Evolutionary conservation across 2,329 filamentous ascomycete species (phyloP), one percentile per base, ranked within the genome.

Genomic region (Diaporthe sp.): DNA sequence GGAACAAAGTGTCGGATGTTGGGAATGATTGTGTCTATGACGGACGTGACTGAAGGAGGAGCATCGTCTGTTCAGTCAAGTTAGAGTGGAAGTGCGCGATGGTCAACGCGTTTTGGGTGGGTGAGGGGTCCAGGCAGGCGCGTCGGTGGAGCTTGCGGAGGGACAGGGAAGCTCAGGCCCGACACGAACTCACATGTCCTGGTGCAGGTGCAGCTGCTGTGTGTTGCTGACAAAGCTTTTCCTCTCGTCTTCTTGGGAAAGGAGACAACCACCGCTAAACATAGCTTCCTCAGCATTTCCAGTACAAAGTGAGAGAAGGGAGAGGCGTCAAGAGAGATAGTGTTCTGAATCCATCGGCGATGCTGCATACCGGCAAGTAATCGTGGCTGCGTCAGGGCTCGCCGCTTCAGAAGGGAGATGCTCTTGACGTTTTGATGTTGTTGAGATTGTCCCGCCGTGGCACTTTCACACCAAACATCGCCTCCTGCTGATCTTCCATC

Each of bases 181-280:
- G 37, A 71, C 69, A 71, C 69, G 69, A 71, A 71, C 69, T 71
- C 69, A 71, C 69, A 71, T 71, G 69, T 22, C 56, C 61, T 51
- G 61, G n/a, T 7, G 22, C 7, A 17, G 44, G 4, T 66, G 42
- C 27, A 66, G 42, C 12, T 17, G 10, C 13, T 19, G 22, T 6
- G 22, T 37, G 5, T 37, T 53, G 63, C 47, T 68, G 63, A 68
- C 63, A 68, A 68, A 68, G 44, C 63, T 53, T 66, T 1, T 8
- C 44, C 19, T 47, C 19, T 3, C 44, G 22, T n/a, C 22, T 2
- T 3, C 19, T 4, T 4, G 44, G 9, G n/a, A 8, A 19, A n/a
- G 44, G 17, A 19, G 27, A 17, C 15, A 13, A 2, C 51, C 51
- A 55, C 51, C 7, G 15, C 15, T 9, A 8, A 5, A 2, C 15